phyloP scores from a whole-genome alignment of 2,329 filamentous ascomycete genomes.

The Thelonectria blattea region DNA sequence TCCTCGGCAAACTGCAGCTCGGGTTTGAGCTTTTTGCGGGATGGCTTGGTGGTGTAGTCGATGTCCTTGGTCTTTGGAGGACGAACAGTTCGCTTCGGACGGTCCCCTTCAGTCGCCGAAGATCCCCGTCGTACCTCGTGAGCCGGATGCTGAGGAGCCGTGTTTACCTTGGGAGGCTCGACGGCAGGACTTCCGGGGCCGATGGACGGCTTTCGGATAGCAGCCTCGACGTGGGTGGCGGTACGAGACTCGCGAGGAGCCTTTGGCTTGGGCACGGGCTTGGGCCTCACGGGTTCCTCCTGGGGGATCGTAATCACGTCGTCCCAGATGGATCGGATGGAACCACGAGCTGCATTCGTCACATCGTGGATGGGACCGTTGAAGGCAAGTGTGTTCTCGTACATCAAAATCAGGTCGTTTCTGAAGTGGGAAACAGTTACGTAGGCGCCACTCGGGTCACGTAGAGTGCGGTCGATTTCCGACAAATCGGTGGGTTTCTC shows the following conservation, averaged over 20 bases:
- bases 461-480: constrained; percentile 81
- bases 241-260: constrained; percentile 45
- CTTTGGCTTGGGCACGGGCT: constrained; percentile 53
- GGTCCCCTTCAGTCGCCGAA: constrained; percentile 73
- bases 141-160: constrained; percentile 28
- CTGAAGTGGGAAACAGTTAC: constrained; percentile 73
- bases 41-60: constrained; percentile 76
- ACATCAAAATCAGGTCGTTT: constrained; percentile 76
- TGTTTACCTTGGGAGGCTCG: constrained; percentile 29
- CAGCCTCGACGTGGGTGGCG: constrained; percentile 33
- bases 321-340: constrained; percentile 62
- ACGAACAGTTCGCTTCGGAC: constrained; percentile 93
- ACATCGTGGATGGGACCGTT: constrained; percentile 82
- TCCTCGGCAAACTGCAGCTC: constrained; percentile 91
- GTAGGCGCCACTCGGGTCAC: constrained; percentile 66
- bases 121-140: constrained; percentile 73
- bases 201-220: constrained; percentile 39
- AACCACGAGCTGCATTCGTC: constrained; percentile 59
- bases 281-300: constrained; percentile 63
- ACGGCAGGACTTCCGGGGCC: constrained; percentile 41
- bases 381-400: constrained; percentile 79
- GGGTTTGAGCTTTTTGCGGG: constrained; percentile 86
- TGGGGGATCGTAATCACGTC: constrained; percentile 53
- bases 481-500: constrained; percentile 83
- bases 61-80: constrained; percentile 89